Evolutionary conservation across 1,284 basidiomycete species (phyloP).

Genomic region (Psilocybe mexicana): DNA sequence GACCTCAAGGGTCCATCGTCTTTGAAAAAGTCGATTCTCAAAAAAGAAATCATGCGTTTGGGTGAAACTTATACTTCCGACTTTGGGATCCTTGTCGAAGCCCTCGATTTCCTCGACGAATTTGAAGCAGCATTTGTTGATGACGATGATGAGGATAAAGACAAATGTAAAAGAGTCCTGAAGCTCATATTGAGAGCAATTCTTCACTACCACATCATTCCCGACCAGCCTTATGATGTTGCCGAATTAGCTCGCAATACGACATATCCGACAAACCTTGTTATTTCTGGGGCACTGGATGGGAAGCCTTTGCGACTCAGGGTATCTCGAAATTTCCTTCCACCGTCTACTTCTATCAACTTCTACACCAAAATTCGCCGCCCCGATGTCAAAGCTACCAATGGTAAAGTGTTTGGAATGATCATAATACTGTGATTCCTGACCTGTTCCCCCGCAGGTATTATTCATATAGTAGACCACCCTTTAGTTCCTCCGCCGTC

Average conservation of each 20-base stretch:
- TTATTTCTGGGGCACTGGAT: conserved; percentile 52
- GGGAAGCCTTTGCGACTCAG: conserved; percentile 57
- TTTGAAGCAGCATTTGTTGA: conserved; percentile 4
- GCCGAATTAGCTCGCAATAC: conserved; percentile 54
- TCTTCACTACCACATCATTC: conserved; percentile 65
- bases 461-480: conserved; percentile 61
- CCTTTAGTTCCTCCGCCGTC: conserved; percentile 66
- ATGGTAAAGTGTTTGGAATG: conserved; percentile 42
- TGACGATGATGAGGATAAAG: conserved; percentile 23
- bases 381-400: conserved; percentile 51
- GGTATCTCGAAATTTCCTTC: conserved; percentile 41
- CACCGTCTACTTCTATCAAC: conserved; percentile 46
- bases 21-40: conserved; percentile 1
- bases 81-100: conserved; percentile 14
- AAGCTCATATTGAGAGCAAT: conserved; percentile 57
- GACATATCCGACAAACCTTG: conserved; percentile 59
- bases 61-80: conserved; percentile 7
- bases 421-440: background rate
- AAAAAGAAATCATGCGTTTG: background rate
- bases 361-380: conserved; percentile 51
- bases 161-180: conserved; percentile 53
- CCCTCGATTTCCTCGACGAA: conserved; percentile 20
- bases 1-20: background rate
- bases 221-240: conserved; percentile 38
- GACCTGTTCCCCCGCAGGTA: conserved; percentile 30